A percentile compares a stretch with the other conserved stretches of the same genome.
Conservation (phyloP, 2,329 filamentous ascomycete species). For the Arthrobotrys sinensis region DNA sequence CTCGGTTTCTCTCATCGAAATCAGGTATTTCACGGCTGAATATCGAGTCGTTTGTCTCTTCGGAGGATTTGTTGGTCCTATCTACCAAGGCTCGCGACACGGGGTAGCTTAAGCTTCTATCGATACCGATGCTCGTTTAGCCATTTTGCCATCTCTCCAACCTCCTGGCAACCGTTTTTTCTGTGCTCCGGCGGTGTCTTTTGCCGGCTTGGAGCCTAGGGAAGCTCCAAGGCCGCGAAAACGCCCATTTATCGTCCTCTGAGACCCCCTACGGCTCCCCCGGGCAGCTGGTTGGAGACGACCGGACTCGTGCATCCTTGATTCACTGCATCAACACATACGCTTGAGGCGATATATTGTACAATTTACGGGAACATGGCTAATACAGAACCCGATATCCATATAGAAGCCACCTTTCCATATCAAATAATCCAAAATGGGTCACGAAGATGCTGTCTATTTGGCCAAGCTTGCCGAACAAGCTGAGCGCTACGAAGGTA, state of each 20-base stretch:
- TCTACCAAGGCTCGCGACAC: constrained; percentile 51
- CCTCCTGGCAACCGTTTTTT: constrained; percentile 14
- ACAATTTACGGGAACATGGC: constrained; percentile 13
- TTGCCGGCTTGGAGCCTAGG: constrained; percentile 1
- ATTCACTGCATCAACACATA: constrained; percentile 35
- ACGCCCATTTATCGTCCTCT: neutral
- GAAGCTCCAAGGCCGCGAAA: constrained; percentile 6
- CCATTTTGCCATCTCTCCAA: constrained; percentile 29
- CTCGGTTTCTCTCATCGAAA: constrained; percentile 36
- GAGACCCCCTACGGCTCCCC: neutral
- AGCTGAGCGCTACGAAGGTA: constrained; percentile 99
- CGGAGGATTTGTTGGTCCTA: constrained; percentile 51
- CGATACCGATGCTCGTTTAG: constrained; percentile 38
- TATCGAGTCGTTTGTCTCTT: constrained; percentile 52
- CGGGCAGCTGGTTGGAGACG: neutral
- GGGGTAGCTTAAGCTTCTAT: constrained; percentile 48
- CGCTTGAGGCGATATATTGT: constrained; percentile 54
- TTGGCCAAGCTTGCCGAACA: constrained; percentile 99
- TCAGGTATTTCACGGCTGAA: constrained; percentile 38
- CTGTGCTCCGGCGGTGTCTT: neutral
- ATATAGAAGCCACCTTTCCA: constrained; percentile 23
- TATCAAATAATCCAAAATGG: constrained; percentile 79
- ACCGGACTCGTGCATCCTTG: neutral
- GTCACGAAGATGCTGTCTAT: constrained; percentile 99
- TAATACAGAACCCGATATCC: constrained; percentile 12